Conservation (phyloP, 202 grass and related monocot genomes). For the Panicum hallii region DNA sequence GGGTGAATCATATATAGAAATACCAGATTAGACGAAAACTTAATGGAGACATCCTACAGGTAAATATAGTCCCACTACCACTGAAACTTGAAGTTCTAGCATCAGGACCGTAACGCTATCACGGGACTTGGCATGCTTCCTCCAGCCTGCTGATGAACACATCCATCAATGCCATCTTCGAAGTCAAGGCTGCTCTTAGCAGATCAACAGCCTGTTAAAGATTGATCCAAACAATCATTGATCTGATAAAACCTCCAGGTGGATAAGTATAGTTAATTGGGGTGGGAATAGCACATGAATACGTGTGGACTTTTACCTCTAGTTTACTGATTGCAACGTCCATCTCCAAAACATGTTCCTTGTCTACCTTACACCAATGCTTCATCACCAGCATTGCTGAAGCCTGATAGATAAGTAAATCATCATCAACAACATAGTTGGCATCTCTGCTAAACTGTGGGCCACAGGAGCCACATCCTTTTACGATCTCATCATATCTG, state of each 20-base stretch:
- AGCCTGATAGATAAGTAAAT: neutral
- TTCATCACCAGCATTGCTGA: neutral
- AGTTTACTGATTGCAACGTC: neutral
- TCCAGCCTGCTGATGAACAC: conserved; percentile 27
- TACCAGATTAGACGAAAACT: neutral
- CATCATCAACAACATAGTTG: neutral
- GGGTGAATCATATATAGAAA: neutral
- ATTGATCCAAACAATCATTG: neutral
- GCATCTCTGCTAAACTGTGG: neutral
- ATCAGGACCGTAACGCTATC: neutral
- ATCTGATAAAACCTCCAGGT: rapidly evolving
- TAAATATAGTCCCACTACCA: neutral
- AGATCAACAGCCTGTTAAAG: conserved; percentile 4
- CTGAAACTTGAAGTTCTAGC: neutral
- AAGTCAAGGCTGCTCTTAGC: neutral
- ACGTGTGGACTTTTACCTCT: conserved; percentile 12
- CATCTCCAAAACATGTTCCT: neutral
- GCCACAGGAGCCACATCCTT: too few species aligned
- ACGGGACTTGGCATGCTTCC: neutral
- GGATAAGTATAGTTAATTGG: neutral
- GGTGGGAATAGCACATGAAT: neutral
- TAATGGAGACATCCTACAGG: neutral
- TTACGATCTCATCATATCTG: too few species aligned
- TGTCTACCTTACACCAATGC: neutral
- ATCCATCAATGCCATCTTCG: conserved; percentile 7